These are phyloP conservation scores for Chlorencoelia australis DNA, from an alignment of 2,329 filamentous ascomycete genomes.

Conservation along the genomic window DNA sequence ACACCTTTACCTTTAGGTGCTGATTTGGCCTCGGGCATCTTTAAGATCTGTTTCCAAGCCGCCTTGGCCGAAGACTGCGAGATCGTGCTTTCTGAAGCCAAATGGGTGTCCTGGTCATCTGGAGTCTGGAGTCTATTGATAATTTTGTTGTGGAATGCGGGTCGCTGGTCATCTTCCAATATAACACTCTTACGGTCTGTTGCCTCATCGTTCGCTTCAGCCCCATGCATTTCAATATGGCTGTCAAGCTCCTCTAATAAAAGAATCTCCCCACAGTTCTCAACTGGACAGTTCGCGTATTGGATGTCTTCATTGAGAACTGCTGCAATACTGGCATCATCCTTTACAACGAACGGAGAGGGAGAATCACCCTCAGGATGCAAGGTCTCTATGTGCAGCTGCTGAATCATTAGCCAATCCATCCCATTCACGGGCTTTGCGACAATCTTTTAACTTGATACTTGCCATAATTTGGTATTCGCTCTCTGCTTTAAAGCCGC, in stretches of 20 bases:
- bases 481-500: slow-evolving; percentile 26
- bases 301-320: slow-evolving; percentile 25
- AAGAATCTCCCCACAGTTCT: slow-evolving; percentile 51
- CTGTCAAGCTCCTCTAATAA: slow-evolving; percentile 41
- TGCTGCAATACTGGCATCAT: slow-evolving; percentile 17
- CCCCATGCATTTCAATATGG: slow-evolving; percentile 47
- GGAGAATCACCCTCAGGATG: slow-evolving; percentile 25
- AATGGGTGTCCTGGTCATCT: slow-evolving; percentile 9
- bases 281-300: slow-evolving; percentile 44
- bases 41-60: slow-evolving; percentile 26
- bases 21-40: slow-evolving; percentile 19
- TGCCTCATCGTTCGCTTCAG: slow-evolving; percentile 15
- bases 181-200: slow-evolving; percentile 11
- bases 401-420: slow-evolving; percentile 6
- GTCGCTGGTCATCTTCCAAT: slow-evolving; percentile 8
- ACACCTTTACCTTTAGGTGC: slow-evolving; percentile 5
- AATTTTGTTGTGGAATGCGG: slow-evolving; percentile 18
- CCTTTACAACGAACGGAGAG: slow-evolving; percentile 25
- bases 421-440: background rate
- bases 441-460: slow-evolving; percentile 10
- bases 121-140: slow-evolving; percentile 19
- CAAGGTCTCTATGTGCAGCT: slow-evolving; percentile 25
- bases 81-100: slow-evolving; percentile 6
- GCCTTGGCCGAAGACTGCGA: slow-evolving; percentile 17
- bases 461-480: slow-evolving; percentile 33